Base-by-base conservation (phyloP, 805 yeast genomes). In the Hanseniaspora guilliermondii region DNA sequence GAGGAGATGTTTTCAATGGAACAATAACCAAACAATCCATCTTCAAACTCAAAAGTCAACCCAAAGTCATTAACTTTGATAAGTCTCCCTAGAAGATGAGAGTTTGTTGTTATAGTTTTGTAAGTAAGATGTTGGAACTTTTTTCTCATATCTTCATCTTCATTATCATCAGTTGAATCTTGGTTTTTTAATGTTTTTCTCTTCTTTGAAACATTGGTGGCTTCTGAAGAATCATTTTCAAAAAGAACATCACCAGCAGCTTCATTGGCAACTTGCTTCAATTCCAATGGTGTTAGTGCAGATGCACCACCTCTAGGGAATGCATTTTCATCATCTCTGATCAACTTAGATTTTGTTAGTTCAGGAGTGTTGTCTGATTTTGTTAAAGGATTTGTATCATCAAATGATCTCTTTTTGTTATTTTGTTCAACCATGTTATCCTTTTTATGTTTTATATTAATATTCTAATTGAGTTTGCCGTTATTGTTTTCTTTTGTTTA, bases 281-380 rank as follows among this genome's bases (percentile, higher is more conserved):
- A 80, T 69, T 93, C 99, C 60, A 93, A 71, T 6, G 97, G 88
- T 3, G 95, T 79, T 63, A 93, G 76, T 25, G 80, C 86, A 27
- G 91, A 78, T 12, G 83, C 80, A 49, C 98, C 98, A 61, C 98
- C 98, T 79, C 99, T 85, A 49, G 98, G 98, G 65, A 93, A 93
- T 17, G 77, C 65, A 24, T 67, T 67, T 40, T 69, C 73, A 41
- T 67, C 61, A 35, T 60, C 60, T 47, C 68, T 66, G 35, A 69
- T 62, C 22, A 74, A 58, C 22, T 73, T 61, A 22, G 76, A 70
- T 21, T 58, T 59, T 21, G 61, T 55, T 39, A 74, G 74, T 22
- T 66, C 71, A 54, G 58, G 58, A 3, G 75, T 70, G n/a, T 62
- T 60, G 60, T 72, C 75, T 58, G 69, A 67, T 56, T 73, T 69